phyloP scores from a whole-genome alignment of 1,139 yeast species.

The Pichia sp. region DNA sequence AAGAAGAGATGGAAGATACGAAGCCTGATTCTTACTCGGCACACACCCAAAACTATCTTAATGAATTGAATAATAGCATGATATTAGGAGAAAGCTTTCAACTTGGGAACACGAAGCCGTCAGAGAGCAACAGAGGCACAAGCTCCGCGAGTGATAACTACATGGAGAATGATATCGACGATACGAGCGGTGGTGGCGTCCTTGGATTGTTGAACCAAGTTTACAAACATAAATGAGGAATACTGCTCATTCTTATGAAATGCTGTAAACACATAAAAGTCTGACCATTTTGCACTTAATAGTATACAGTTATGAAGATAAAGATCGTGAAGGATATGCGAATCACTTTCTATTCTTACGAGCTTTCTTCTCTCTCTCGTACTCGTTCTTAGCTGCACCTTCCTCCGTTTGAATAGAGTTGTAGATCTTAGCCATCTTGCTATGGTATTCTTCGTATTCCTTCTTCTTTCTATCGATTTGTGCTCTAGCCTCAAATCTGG shows the following conservation, averaged over 20 bases:
- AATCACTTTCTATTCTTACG: constrained; percentile 36
- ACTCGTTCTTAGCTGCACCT: constrained; percentile 89
- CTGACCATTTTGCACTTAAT: background rate
- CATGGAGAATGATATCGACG: constrained; percentile 24
- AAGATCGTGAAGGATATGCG: background rate
- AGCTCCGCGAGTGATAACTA: constrained; percentile 13
- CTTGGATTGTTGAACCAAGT: constrained; percentile 79
- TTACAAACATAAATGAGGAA: constrained; percentile 49
- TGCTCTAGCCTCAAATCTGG: constrained; percentile 81
- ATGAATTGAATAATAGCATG: constrained; percentile 23
- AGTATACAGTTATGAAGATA: background rate
- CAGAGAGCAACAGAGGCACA: background rate
- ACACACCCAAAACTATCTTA: constrained; percentile 17
- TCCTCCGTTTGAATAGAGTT: constrained; percentile 85
- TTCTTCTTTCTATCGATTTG: constrained; percentile 71
- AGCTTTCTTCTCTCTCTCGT: constrained; percentile 74
- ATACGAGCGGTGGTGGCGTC: constrained; percentile 48
- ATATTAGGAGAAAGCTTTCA: constrained; percentile 28
- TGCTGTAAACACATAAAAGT: no score
- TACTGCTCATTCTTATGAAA: no score
- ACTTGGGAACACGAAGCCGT: constrained; percentile 5
- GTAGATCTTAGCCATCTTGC: constrained; percentile 80
- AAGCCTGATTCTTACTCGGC: constrained; percentile 22
- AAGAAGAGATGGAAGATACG: constrained; percentile 25
- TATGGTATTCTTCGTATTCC: constrained; percentile 73